Base-by-base conservation (phyloP, 2,329 filamentous ascomycete species). In the Ceratocystis huliohia region DNA sequence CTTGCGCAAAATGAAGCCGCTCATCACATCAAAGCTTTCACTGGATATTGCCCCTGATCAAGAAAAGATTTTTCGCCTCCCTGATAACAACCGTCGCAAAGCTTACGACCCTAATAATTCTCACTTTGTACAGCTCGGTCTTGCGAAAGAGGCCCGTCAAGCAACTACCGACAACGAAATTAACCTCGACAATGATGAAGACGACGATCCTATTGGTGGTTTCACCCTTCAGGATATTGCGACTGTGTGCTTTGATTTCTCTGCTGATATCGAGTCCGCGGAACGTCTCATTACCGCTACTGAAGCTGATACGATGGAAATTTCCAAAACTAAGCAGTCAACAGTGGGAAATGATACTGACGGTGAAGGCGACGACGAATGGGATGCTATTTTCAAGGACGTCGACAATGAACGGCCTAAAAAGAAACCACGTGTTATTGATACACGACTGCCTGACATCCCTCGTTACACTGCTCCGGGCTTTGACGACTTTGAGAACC, bases 41-140 rank as follows among this genome's bases (percentile, higher is more conserved):
- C 80, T 99, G 15, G 94, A 99, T 69, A 79, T 97, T 44, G 88
- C 89, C 2, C 82, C 84, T 61, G 94, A 97, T 71, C 89, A 96
- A 70, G 90, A 96, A 74, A 91, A 91, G 71, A 80, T 83, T 30
- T 99, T 97, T 74, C 85, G 86, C 66, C 84, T 93, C n/a, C 61
- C 65, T 5, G 64, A 48, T n/a, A 62, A 45, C 46, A 82, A 84
- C 61, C 64, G 65, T 4, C 80, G 84, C 68, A 82, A 82, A 30
- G 75, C 85, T 28, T 78, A 83, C 61, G 78, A 82, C 33, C 75
- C 75, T 2, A 78, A 82, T 41, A 73, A 50, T 6, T 66, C 64
- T 3, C 57, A 64, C 28, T 66, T 64, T 10, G 53, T 68, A 17
- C 45, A 64, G 70, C 74, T 61, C 8, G 65, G 71, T 67, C 75